Percentiles rank a stretch among this genome's conserved stretches.
These are phyloP conservation scores for Puccinia novopanici DNA, from an alignment of 1,284 basidiomycete genomes.

Conservation along the genomic window DNA sequence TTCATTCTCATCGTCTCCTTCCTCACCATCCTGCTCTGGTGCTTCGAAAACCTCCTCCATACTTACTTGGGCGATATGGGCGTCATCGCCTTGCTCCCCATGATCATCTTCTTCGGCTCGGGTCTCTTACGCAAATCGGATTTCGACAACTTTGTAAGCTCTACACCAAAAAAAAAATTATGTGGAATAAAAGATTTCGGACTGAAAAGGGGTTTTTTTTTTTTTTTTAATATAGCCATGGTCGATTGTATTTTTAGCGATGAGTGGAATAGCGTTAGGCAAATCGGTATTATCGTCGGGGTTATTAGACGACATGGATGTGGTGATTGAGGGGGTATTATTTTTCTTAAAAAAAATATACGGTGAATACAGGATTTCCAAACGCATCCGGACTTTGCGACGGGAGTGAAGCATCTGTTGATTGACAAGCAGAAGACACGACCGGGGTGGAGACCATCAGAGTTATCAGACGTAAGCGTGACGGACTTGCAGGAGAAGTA, in stretches of 20 bases:
- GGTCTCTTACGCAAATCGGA: conserved; percentile 94
- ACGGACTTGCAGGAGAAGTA: conserved; percentile 66
- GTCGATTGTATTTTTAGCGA: conserved; percentile 60
- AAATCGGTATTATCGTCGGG: conserved; percentile 91
- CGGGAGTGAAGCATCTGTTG: conserved; percentile 75
- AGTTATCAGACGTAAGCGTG: conserved; percentile 65
- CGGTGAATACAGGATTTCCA: conserved; percentile 64
- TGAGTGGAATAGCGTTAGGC: conserved; percentile 96
- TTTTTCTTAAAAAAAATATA: conserved; percentile 53
- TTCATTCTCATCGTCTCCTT: conserved; percentile 84
- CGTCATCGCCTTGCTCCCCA: conserved; percentile 88
- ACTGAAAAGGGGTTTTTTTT: too few species aligned
- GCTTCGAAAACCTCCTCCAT: conserved; percentile 80
- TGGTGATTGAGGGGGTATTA: conserved; percentile 70
- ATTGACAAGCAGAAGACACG: conserved; percentile 66
- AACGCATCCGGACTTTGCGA: conserved; percentile 71
- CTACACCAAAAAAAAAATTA: too few species aligned
- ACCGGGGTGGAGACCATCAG: conserved; percentile 70
- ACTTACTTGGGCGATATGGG: conserved; percentile 90
- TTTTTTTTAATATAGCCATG: too few species aligned
- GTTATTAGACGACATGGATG: conserved; percentile 72
- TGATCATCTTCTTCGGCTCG: conserved; percentile 91
- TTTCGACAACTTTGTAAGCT: conserved; percentile 72
- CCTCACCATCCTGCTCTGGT: conserved; percentile 89
- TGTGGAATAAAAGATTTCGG: too few species aligned